phyloP scores from a whole-genome alignment of 169 alveolate genomes.

The Eimeria brunetti region DNA sequence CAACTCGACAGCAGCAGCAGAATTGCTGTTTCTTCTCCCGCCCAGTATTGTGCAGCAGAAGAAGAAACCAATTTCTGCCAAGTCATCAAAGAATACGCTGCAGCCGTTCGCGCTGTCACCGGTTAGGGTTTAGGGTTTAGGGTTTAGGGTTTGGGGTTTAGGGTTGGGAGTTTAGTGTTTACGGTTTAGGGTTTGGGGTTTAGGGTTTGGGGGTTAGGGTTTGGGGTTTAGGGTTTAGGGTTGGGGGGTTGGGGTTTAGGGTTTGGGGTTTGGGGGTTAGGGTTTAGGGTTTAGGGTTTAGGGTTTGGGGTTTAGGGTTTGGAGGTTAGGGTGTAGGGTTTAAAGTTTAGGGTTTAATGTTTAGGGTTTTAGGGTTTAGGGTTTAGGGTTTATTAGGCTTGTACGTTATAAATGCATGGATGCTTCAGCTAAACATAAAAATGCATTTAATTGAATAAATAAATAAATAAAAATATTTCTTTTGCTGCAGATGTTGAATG shows the following conservation, averaged over 20 bases:
- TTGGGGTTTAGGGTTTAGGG: not conserved
- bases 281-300: not conserved
- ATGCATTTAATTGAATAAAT: too few relatives aligned
- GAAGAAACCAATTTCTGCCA: conserved; percentile 10
- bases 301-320: not conserved
- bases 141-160: not conserved
- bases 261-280: not conserved
- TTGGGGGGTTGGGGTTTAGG: not conserved
- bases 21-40: not conserved
- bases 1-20: not conserved
- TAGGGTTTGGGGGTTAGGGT: not conserved
- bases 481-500: not conserved
- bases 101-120: not conserved
- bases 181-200: not conserved
- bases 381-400: not conserved
- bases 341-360: not conserved
- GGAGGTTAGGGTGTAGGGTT: not conserved
- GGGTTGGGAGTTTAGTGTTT: too few relatives aligned
- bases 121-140: conserved; percentile 11
- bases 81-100: conserved; percentile 6
- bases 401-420: too few relatives aligned
- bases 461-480: too few relatives aligned
- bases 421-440: too few relatives aligned
- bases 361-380: not conserved
- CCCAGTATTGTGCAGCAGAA: conserved; percentile 8